Conservation (phyloP, 2,329 filamentous ascomycete genomes). For the Aspergillus cejpii region DNA sequence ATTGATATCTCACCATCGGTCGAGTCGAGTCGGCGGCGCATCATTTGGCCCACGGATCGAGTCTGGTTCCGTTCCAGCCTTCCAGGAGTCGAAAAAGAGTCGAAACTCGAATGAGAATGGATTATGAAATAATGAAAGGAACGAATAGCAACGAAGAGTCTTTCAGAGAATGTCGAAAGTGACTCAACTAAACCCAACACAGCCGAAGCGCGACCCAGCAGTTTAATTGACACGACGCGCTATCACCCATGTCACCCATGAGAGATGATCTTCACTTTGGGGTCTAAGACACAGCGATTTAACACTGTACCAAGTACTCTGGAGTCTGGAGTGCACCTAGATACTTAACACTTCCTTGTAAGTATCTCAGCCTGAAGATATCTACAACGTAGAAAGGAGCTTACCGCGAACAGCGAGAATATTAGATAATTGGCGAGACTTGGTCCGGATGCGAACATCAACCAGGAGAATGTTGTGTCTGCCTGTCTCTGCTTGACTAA, state of each 20-base stretch:
- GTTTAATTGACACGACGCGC: slow-evolving; percentile 17
- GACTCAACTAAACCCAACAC: not conserved
- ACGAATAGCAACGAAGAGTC: not conserved
- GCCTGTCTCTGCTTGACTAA: not conserved
- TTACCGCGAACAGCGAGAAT: slow-evolving; percentile 3
- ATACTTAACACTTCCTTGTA: not conserved
- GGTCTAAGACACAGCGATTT: not conserved
- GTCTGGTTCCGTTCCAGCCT: slow-evolving; percentile 14
- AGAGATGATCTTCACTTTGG: not conserved
- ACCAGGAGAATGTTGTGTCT: not conserved
- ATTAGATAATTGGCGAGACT: not conserved
- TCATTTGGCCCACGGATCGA: slow-evolving; percentile 14
- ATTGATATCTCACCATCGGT: not conserved
- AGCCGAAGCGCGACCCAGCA: slow-evolving; percentile 13
- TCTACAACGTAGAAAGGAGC: not conserved
- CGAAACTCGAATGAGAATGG: not conserved
- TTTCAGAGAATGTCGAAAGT: not conserved
- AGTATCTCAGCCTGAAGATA: not conserved
- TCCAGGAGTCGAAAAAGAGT: slow-evolving; percentile 1
- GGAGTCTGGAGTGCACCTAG: not conserved
- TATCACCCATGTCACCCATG: slow-evolving; percentile 8
- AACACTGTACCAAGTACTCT: not conserved
- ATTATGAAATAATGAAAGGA: not conserved
- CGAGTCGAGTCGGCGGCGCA: not conserved
- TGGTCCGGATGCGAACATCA: slow-evolving; percentile 5